Conservation (phyloP, 331 rosid species). For the Quercus tomentella region DNA sequence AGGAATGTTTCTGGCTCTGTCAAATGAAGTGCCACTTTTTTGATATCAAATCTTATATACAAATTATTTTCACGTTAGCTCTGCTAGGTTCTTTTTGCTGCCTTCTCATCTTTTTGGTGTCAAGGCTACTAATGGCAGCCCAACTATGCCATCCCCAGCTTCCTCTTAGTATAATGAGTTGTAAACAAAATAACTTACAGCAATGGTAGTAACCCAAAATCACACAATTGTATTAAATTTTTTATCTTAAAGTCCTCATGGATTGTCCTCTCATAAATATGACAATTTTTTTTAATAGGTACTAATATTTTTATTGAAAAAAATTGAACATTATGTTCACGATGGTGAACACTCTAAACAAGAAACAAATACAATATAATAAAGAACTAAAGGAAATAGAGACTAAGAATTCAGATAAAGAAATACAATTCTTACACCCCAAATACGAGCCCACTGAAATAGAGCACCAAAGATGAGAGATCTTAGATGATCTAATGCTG, state of each 20-base stretch:
- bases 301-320: too few species aligned
- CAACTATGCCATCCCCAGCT: background rate
- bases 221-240: background rate
- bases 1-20: too few species aligned
- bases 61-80: background rate
- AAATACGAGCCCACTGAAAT: too few species aligned
- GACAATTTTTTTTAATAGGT: background rate
- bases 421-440: too few species aligned
- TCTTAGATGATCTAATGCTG: too few species aligned
- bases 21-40: slow-evolving; percentile 9
- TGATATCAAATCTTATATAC: background rate
- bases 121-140: slow-evolving; percentile 20
- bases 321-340: too few species aligned
- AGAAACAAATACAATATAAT: too few species aligned
- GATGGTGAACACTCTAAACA: too few species aligned
- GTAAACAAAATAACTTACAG: slow-evolving; percentile 19
- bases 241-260: background rate
- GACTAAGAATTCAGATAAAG: too few species aligned
- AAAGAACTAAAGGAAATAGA: too few species aligned
- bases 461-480: too few species aligned
- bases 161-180: slow-evolving; percentile 1
- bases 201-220: slow-evolving; percentile 1
- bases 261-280: background rate
- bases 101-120: slow-evolving; percentile 6
- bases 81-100: background rate